Conservation (phyloP, 768 basidiomycete genomes). For the Flagelloscypha sp. region DNA sequence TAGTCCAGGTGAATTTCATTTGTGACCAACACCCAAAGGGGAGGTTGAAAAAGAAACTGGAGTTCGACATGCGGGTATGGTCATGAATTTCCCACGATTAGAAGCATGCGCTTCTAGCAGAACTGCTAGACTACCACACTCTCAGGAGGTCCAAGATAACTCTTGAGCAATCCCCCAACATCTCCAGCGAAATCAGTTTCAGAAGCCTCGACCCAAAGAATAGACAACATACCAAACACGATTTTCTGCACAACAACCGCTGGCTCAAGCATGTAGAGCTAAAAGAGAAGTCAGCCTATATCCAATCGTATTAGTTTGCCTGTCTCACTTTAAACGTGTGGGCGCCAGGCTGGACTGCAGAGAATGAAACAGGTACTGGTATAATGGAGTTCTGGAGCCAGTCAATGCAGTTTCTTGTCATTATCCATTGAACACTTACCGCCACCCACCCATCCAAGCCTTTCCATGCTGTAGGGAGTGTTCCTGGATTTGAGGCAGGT, state of each 20-base stretch:
- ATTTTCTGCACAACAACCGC: constrained; percentile 56
- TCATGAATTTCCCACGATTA: too few relatives aligned
- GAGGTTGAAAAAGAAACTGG: too few relatives aligned
- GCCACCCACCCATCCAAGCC: constrained; percentile 45
- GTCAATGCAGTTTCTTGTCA: too few relatives aligned
- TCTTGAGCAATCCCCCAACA: constrained; percentile 44
- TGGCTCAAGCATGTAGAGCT: constrained; percentile 43
- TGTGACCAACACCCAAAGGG: too few relatives aligned
- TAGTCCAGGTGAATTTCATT: too few relatives aligned
- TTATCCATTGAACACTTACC: too few relatives aligned
- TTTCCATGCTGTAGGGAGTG: constrained; percentile 38
- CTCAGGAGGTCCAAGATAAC: constrained; percentile 61
- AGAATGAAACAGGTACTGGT: constrained; percentile 29
- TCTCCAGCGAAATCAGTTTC: too few relatives aligned
- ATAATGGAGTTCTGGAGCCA: constrained; percentile 47
- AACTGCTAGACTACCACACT: too few relatives aligned
- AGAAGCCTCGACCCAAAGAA: too few relatives aligned
- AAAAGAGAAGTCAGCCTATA: background rate
- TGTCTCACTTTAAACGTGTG: constrained; percentile 49
- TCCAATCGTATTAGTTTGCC: background rate
- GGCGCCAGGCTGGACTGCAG: constrained; percentile 35
- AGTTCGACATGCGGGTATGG: too few relatives aligned
- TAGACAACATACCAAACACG: constrained; percentile 38
- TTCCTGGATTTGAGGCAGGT: constrained; percentile 36
- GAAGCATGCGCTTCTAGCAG: too few relatives aligned